A percentile compares a stretch with the other conserved stretches of the same genome.
Evolutionary conservation across 768 basidiomycete genomes (phyloP).

Genomic region (Termitomyces sp.): DNA sequence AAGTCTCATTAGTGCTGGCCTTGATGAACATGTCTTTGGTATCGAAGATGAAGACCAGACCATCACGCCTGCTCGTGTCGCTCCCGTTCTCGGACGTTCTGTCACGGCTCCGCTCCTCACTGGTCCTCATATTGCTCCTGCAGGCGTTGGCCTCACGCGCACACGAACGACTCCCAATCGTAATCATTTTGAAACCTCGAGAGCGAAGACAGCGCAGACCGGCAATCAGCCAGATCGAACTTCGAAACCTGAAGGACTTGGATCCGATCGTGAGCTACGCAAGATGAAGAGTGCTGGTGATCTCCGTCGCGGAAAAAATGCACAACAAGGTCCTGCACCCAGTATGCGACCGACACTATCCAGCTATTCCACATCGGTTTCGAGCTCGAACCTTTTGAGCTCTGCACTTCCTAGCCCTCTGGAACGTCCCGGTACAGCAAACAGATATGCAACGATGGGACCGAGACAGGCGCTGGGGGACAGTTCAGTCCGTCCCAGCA

Average conservation of each 20-base stretch:
- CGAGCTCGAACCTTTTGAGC: conserved; percentile 61
- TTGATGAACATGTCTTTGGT: conserved; percentile 23
- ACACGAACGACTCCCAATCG: conserved; percentile 77
- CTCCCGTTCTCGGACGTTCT: conserved; percentile 47
- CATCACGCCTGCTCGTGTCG: conserved; percentile 55
- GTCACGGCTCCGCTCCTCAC: conserved; percentile 42
- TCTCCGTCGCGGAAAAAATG: conserved; percentile 45
- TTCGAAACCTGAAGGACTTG: conserved; percentile 31
- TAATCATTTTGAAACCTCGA: conserved; percentile 40
- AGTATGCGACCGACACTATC: conserved; percentile 33
- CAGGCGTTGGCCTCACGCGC: conserved; percentile 49
- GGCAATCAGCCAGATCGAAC: conserved; percentile 17
- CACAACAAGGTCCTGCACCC: conserved; percentile 21
- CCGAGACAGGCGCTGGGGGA: conserved; percentile 37
- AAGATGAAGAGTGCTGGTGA: conserved; percentile 89
- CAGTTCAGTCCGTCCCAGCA: conserved; percentile 30
- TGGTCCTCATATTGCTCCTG: conserved; percentile 18
- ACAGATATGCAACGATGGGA: conserved; percentile 69
- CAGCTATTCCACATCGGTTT: conserved; percentile 57
- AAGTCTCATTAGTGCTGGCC: conserved; percentile 39
- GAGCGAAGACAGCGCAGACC: conserved; percentile 24
- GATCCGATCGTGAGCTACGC: conserved; percentile 58
- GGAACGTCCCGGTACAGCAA: conserved; percentile 33
- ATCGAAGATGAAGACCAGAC: conserved; percentile 72
- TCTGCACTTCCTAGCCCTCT: conserved; percentile 27